phyloP scores from a whole-genome alignment of 768 basidiomycete species.

The Collybia sordida region DNA sequence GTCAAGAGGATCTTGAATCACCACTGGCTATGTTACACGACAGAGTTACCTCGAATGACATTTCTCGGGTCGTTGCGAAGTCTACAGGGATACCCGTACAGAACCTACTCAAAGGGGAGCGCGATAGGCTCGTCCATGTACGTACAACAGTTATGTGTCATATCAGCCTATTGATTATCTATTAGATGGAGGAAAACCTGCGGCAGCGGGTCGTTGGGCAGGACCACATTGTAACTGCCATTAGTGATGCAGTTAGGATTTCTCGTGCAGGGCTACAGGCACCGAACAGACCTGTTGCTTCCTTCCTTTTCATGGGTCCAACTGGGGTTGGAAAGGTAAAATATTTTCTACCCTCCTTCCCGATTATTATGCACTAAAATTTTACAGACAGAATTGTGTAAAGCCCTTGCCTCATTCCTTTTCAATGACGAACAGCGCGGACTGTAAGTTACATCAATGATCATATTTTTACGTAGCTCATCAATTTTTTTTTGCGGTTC shows the following conservation, averaged over 20 bases:
- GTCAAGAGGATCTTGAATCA: slow-evolving; percentile 38
- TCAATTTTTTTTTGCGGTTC: neutral
- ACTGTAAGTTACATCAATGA: slow-evolving; percentile 52
- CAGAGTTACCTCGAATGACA: slow-evolving; percentile 86
- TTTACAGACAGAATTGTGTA: slow-evolving; percentile 80
- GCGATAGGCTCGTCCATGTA: slow-evolving; percentile 87
- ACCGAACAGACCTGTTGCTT: slow-evolving; percentile 86
- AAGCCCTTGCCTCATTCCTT: slow-evolving; percentile 84
- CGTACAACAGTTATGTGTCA: slow-evolving; percentile 21
- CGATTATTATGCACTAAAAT: neutral
- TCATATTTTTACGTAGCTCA: neutral
- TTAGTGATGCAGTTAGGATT: slow-evolving; percentile 90
- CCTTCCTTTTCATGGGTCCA: slow-evolving; percentile 88
- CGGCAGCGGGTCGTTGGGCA: slow-evolving; percentile 83
- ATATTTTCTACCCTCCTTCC: neutral
- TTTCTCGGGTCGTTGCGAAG: slow-evolving; percentile 84
- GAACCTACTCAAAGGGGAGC: slow-evolving; percentile 84
- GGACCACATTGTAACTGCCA: slow-evolving; percentile 80
- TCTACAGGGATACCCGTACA: slow-evolving; percentile 91
- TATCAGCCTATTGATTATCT: slow-evolving; percentile 1
- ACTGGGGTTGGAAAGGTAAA: slow-evolving; percentile 83
- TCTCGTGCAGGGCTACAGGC: slow-evolving; percentile 90
- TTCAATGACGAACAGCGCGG: slow-evolving; percentile 89
- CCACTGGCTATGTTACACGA: slow-evolving; percentile 76
- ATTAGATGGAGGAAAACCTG: slow-evolving; percentile 85